Evolutionary conservation across 495 filamentous ascomycete species (phyloP).

Genomic region (Talaromyces adpressus): DNA sequence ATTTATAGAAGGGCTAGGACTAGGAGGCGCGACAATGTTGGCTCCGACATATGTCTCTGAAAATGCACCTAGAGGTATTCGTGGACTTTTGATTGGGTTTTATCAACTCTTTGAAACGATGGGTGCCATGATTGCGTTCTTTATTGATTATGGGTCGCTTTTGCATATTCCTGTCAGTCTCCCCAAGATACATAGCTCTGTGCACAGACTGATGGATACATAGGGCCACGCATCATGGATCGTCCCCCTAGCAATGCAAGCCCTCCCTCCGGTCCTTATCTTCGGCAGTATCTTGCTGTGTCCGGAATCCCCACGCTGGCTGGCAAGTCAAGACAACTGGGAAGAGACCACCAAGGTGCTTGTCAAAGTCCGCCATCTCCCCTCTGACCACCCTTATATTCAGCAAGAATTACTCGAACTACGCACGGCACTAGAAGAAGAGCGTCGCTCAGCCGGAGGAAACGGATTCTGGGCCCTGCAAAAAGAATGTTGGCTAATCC

Average conservation of each 20-base stretch:
- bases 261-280: constrained; percentile 55
- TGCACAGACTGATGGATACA: neutral
- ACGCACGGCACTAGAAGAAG: constrained; percentile 56
- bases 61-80: constrained; percentile 65
- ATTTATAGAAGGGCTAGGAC: constrained; percentile 59
- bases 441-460: constrained; percentile 55
- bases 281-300: constrained; percentile 50
- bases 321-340: constrained; percentile 63
- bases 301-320: constrained; percentile 66
- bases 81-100: constrained; percentile 60
- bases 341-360: constrained; percentile 55
- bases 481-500: constrained; percentile 65
- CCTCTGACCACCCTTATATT: constrained; percentile 55
- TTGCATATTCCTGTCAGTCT: constrained; percentile 34
- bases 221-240: constrained; percentile 42
- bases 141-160: constrained; percentile 56
- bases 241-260: constrained; percentile 62
- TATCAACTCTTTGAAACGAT: constrained; percentile 62
- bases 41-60: constrained; percentile 55
- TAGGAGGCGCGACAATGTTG: constrained; percentile 59
- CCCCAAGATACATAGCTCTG: neutral
- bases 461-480: constrained; percentile 56
- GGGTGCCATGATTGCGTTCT: constrained; percentile 63
- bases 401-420: constrained; percentile 62
- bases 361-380: constrained; percentile 43